Evolutionary conservation across 2,329 filamentous ascomycete species (phyloP), one percentile per base, ranked within the genome.

Genomic region (Fusarium chlamydosporum): DNA sequence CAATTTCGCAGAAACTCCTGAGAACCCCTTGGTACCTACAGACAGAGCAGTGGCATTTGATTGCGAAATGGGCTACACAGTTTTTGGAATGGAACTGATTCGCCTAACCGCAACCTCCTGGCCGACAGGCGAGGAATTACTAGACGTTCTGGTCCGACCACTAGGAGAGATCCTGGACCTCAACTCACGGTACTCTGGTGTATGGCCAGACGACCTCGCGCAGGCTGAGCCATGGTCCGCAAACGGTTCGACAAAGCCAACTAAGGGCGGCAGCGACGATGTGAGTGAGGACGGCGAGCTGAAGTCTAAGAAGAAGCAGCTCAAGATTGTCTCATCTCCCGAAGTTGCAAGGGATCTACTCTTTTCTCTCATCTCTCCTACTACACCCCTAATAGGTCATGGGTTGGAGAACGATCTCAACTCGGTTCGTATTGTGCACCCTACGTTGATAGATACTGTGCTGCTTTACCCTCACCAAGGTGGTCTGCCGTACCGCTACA

Each of bases 51-150:
- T 98, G 12, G 91, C 89, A 68, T 95, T 99, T 74, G 96, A 99
- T 77, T 98, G 96, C 74, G 96, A 99, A 77, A 99, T 99, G 96
- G 93, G 92, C 6, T 98, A 97, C 76, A 99, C 96, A 0, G 92
- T 92, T 1, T 80, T 91, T 50, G 96, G 96, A 0, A 82, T 98
- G 68, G 96, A 99, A 78, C 85, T 99, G 18, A 90, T 98, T 58
- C 92, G 96, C 10, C 80, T 99, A 4, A 98, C 96, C 0, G 94
- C 92, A 7, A 91, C 95, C 5, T 89, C 91, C 11, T 99, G 96
- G 94, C 95, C 95, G 0, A 82, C 85, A 10, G 92, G 92, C 20
- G 86, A 89, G 53, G 85, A 86, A 53, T 79, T 99, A 0, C 82
- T 98, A 7, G 96, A 99, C 75, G 85, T 97, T 1, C 86, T 98